These are phyloP conservation scores for Aquilaria sinensis DNA, from an alignment of 345 rosid genomes.

Conservation along the genomic window DNA sequence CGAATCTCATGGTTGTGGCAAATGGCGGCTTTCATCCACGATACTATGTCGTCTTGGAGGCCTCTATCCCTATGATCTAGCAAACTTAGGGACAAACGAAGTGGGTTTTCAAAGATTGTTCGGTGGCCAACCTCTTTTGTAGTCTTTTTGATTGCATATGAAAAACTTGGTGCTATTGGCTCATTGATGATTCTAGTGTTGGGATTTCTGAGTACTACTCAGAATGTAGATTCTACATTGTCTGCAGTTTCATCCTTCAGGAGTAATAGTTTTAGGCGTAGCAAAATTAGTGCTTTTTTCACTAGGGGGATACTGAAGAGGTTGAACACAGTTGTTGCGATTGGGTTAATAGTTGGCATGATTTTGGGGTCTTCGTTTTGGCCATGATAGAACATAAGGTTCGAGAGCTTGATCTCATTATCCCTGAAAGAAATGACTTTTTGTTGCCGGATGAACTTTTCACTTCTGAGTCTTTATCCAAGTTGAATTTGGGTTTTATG, in stretches of 20 bases:
- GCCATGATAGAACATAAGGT: too few relatives aligned
- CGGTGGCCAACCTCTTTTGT: slow-evolving; percentile 76
- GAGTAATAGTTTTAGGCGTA: slow-evolving; percentile 59
- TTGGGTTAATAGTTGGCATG: slow-evolving; percentile 83
- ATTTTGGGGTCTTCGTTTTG: slow-evolving; percentile 66
- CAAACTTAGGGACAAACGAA: slow-evolving; percentile 23
- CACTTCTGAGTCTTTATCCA: too few relatives aligned
- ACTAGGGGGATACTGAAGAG: slow-evolving; percentile 73
- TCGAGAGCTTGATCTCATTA: too few relatives aligned
- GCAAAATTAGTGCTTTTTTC: slow-evolving; percentile 56
- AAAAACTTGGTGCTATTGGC: slow-evolving; percentile 60
- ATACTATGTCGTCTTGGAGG: slow-evolving; percentile 47
- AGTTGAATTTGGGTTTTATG: too few relatives aligned
- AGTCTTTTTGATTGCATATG: slow-evolving; percentile 75
- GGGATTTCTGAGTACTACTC: slow-evolving; percentile 43
- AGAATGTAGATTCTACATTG: slow-evolving; percentile 52
- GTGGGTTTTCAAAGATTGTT: slow-evolving; percentile 68
- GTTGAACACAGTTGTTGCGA: slow-evolving; percentile 65
- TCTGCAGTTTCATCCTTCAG: slow-evolving; percentile 71
- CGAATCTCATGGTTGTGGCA: slow-evolving; percentile 46
- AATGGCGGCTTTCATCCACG: slow-evolving; percentile 49
- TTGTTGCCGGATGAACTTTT: too few relatives aligned
- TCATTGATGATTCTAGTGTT: slow-evolving; percentile 54
- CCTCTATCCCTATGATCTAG: slow-evolving; percentile 48
- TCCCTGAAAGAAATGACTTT: too few relatives aligned